phyloP scores from a whole-genome alignment of 495 filamentous ascomycete species.

The Extremus antarcticus region DNA sequence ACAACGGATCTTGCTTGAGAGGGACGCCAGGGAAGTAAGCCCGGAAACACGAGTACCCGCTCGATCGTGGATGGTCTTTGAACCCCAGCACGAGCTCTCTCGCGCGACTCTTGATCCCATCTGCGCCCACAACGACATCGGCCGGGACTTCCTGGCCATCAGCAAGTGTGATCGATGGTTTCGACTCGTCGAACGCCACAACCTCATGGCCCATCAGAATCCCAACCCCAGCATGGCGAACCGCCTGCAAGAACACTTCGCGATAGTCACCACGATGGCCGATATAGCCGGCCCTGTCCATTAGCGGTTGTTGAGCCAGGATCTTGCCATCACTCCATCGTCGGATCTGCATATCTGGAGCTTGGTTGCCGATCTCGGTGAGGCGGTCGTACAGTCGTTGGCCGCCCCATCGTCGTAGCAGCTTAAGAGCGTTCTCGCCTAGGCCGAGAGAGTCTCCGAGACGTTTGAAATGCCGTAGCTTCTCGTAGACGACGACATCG shows the following conservation, averaged over 20 bases:
- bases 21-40: conserved; percentile 8
- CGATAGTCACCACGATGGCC: conserved; percentile 45
- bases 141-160: conserved; percentile 23
- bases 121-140: conserved; percentile 34
- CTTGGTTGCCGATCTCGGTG: conserved; percentile 43
- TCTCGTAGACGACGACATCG: conserved; percentile 40
- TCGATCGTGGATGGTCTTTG: conserved; percentile 37
- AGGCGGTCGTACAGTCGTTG: conserved; percentile 28
- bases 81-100: conserved; percentile 20
- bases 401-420: conserved; percentile 41
- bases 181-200: conserved; percentile 35
- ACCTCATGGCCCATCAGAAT: conserved; percentile 41
- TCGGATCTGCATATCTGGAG: conserved; percentile 42
- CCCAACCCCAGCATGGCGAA: conserved; percentile 37
- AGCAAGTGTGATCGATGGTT: conserved; percentile 24
- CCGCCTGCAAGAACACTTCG: conserved; percentile 39
- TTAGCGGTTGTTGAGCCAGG: conserved; percentile 41
- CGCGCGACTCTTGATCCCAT: conserved; percentile 30
- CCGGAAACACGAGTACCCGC: conserved; percentile 35
- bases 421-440: conserved; percentile 41
- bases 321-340: conserved; percentile 34
- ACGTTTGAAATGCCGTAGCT: conserved; percentile 37
- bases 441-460: conserved; percentile 43
- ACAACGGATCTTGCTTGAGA: conserved; percentile 32
- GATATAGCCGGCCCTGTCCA: conserved; percentile 48